These are phyloP conservation scores for Protomyces gravidus DNA, from an alignment of 1,139 yeast species.

Conservation along the genomic window DNA sequence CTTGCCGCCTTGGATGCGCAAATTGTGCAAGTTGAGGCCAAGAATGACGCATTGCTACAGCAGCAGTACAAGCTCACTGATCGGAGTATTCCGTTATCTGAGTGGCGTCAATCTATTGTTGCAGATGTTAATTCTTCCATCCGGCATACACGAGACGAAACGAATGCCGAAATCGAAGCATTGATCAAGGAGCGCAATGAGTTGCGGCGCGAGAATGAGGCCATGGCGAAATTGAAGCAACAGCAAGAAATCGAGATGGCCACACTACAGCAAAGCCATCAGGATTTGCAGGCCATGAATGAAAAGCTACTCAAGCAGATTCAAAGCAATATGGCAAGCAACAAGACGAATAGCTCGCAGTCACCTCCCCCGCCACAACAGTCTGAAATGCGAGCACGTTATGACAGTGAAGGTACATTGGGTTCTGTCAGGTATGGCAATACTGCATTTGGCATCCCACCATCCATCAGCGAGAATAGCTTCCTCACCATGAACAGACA, in stretches of 20 bases:
- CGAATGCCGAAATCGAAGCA: slow-evolving; percentile 40
- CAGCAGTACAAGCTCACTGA: slow-evolving; percentile 16
- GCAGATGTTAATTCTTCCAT: slow-evolving; percentile 37
- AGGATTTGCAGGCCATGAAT: slow-evolving; percentile 43
- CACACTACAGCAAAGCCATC: slow-evolving; percentile 40
- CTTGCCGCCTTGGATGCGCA: slow-evolving; percentile 12
- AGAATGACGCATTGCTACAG: slow-evolving; percentile 15
- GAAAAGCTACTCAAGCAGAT: slow-evolving; percentile 42
- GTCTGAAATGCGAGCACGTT: not conserved
- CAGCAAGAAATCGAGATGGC: slow-evolving; percentile 40
- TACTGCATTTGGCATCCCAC: not conserved
- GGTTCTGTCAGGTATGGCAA: not conserved
- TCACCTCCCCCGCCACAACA: not conserved
- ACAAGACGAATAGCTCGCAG: not conserved
- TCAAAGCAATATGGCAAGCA: slow-evolving; percentile 13
- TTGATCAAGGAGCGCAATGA: slow-evolving; percentile 40
- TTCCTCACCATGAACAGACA: not conserved
- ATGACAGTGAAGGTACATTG: not conserved
- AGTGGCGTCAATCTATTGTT: slow-evolving; percentile 28
- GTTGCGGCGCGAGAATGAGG: slow-evolving; percentile 39
- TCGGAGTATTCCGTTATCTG: slow-evolving; percentile 10
- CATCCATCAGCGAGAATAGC: not conserved
- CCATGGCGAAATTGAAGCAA: slow-evolving; percentile 37
- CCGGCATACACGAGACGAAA: slow-evolving; percentile 36
- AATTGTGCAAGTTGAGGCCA: slow-evolving; percentile 12